These are phyloP conservation scores for Lavandula angustifolia DNA, from an alignment of 257 asterid species.

Conservation along the genomic window DNA sequence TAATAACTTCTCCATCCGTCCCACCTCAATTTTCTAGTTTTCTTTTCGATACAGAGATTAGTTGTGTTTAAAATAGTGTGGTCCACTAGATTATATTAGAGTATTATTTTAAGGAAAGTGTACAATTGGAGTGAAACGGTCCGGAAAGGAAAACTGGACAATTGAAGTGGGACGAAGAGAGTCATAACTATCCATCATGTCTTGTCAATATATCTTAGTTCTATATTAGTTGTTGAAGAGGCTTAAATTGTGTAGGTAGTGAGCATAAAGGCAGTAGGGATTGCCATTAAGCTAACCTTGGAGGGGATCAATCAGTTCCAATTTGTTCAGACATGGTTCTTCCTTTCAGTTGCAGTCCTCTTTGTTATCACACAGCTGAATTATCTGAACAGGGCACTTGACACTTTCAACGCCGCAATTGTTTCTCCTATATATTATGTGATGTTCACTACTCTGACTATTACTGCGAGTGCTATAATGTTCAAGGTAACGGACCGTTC, in stretches of 20 bases:
- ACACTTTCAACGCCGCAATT: conserved; percentile 77
- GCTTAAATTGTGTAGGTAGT: conserved; percentile 53
- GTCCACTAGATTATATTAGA: too few species aligned
- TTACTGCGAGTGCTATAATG: conserved; percentile 82
- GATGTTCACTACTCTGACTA: conserved; percentile 87
- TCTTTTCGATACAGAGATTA: too few species aligned
- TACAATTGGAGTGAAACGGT: too few species aligned
- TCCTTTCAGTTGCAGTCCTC: conserved; percentile 59
- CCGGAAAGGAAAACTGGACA: too few species aligned
- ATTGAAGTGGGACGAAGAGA: too few species aligned
- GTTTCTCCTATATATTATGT: conserved; percentile 91
- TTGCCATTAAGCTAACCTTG: conserved; percentile 79
- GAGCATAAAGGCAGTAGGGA: conserved; percentile 89
- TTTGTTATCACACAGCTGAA: conserved; percentile 74
- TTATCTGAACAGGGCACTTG: conserved; percentile 91
- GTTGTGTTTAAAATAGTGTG: too few species aligned
- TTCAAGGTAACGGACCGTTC: conserved; percentile 57
- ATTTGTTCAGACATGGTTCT: conserved; percentile 78
- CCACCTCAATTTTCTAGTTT: too few species aligned
- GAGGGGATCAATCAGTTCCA: conserved; percentile 78
- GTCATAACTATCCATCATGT: too few species aligned
- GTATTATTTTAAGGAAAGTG: too few species aligned
- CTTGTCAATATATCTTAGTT: too few species aligned
- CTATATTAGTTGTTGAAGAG: not conserved
- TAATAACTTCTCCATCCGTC: conserved; percentile 27